Base-by-base conservation (phyloP, 2,329 filamentous ascomycete genomes). In the Cadophora malorum region DNA sequence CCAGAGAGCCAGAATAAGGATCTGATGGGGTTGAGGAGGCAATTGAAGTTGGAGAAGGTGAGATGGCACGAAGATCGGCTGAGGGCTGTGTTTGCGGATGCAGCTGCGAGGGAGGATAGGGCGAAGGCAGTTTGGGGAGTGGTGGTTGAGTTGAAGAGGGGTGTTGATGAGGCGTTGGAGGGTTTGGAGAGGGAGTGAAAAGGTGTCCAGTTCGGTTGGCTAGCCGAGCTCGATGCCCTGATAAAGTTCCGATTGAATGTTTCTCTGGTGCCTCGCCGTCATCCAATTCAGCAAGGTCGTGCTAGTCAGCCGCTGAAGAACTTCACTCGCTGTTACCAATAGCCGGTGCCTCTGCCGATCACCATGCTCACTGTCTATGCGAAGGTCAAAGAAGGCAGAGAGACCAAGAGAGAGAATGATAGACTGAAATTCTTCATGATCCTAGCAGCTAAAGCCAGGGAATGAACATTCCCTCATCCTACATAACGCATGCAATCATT, bases 1-100 rank as follows among this genome's bases (percentile, higher is more conserved):
- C 19, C 6, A 16, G 35, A 38, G n/a, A 41, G n/a, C 14, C 31
- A 59, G n/a, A 59, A 25, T 3, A 41, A n/a, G 31, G 35, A 41
- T 23, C 35, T 59, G 21, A 59, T n/a, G 33, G 55, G 33, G 2
- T 41, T 72, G 21, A 64, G 55, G 21, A 58, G 38, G 4, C 65
- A 69, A 52, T 63, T 69, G 55, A 71, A 69, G 53, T 16, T 68
- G 28, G 67, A 69, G 45, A 71, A 65, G 49, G 67, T 69, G 2
- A 61, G 67, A 23, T 71, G 65, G 67, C 67, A 69, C 53, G 67
- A 69, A 33, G 69, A 71, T 64, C 66, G 65, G 23, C 52, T 71
- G 25, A 66, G 38, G 19, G 56, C 56, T 8, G 28, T 64, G 3
- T 67, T 69, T 64, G 63, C 63, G 25, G 25, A 23, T 9, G 63